Conservation (phyloP, 257 asterid genomes). For the Orobanche coerulescens region DNA sequence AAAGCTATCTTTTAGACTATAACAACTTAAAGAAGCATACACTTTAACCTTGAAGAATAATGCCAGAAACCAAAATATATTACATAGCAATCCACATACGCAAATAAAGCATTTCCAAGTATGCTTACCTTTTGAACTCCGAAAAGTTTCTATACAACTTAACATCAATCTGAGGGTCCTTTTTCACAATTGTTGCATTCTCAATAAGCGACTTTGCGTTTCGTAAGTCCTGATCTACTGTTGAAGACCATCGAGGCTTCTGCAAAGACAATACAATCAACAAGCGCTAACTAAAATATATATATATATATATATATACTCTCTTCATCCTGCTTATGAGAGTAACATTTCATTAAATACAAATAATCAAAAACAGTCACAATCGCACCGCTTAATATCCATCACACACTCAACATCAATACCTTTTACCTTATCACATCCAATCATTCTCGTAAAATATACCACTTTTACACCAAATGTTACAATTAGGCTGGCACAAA, state of each 20-base stretch:
- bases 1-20: not conserved
- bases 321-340: too few relatives aligned
- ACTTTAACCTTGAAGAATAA: not conserved
- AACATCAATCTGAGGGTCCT: conserved; percentile 49
- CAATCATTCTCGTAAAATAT: too few relatives aligned
- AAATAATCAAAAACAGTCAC: too few relatives aligned
- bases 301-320: too few relatives aligned
- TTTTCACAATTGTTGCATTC: conserved; percentile 36
- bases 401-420: too few relatives aligned
- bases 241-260: conserved; percentile 63
- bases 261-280: conserved; percentile 28
- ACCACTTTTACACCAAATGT: too few relatives aligned
- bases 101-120: not conserved
- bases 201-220: conserved; percentile 44
- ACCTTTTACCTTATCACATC: too few relatives aligned
- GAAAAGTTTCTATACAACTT: conserved; percentile 67
- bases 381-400: too few relatives aligned
- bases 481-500: too few relatives aligned
- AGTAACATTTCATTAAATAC: too few relatives aligned
- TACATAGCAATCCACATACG: not conserved
- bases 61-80: not conserved
- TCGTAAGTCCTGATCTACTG: conserved; percentile 48
- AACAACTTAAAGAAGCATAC: not conserved
- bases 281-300: too few relatives aligned
- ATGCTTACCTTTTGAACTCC: conserved; percentile 57